phyloP scores from a whole-genome alignment of 2,329 filamentous ascomycete genomes.

The Talaromyces marneffei region DNA sequence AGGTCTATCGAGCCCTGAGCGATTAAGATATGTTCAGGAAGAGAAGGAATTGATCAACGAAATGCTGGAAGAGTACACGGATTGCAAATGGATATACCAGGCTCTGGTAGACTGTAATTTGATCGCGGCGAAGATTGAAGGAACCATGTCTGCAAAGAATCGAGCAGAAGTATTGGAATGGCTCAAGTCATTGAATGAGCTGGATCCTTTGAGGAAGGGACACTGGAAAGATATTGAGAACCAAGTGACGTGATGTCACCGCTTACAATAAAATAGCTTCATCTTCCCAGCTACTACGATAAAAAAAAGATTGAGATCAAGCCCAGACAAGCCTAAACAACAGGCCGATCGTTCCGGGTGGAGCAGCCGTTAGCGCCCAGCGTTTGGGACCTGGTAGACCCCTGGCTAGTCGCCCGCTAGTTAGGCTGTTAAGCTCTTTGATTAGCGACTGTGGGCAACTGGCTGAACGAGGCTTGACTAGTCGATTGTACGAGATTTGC shows the following conservation, averaged over 20 bases:
- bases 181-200: constrained; percentile 59
- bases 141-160: constrained; percentile 41
- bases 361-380: neutral
- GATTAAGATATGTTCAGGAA: constrained; percentile 57
- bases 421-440: neutral
- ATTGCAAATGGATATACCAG: constrained; percentile 87
- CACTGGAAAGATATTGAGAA: constrained; percentile 68
- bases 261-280: neutral
- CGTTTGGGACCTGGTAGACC: neutral
- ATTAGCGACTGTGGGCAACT: neutral
- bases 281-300: neutral
- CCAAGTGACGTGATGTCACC: neutral
- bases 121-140: constrained; percentile 48
- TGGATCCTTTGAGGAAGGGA: constrained; percentile 69
- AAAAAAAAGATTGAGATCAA: neutral
- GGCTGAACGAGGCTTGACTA: constrained; percentile 1
- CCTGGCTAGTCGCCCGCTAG: neutral
- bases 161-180: constrained; percentile 48
- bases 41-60: constrained; percentile 71
- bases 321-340: neutral
- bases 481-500: neutral
- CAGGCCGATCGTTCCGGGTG: neutral
- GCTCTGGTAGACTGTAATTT: constrained; percentile 70
- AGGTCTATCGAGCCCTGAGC: constrained; percentile 56
- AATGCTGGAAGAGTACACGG: constrained; percentile 59